A percentile compares a stretch with the other conserved stretches of the same genome.
phyloP scores from a whole-genome alignment of 257 asterid species.

The Lithospermum erythrorhizon region DNA sequence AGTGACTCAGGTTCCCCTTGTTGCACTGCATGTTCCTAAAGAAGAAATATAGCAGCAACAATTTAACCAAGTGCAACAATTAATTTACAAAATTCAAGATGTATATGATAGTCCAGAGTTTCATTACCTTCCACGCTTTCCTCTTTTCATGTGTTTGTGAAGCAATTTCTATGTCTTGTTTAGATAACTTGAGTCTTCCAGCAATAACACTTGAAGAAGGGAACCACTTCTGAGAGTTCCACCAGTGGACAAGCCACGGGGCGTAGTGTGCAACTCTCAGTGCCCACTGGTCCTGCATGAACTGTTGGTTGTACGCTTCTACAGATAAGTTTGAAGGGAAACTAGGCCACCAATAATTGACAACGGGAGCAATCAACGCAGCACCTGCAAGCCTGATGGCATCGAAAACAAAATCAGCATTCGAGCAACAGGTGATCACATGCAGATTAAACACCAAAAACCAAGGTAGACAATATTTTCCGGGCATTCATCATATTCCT shows the following conservation, averaged over 20 bases:
- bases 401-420: neutral
- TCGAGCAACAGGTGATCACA: neutral
- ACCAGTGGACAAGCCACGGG: constrained; percentile 58
- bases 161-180: constrained; percentile 32
- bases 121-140: constrained; percentile 24
- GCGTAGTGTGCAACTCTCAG: constrained; percentile 48
- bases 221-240: constrained; percentile 61
- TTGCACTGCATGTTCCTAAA: constrained; percentile 38
- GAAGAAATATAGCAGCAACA: neutral
- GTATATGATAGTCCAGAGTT: neutral
- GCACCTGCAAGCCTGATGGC: constrained; percentile 47
- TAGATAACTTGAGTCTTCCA: constrained; percentile 26
- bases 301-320: constrained; percentile 38
- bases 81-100: neutral
- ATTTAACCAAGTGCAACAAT: neutral
- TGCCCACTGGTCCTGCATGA: constrained; percentile 44
- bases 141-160: constrained; percentile 5
- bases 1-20: constrained; percentile 56
- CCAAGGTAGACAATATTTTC: too few species aligned
- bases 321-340: constrained; percentile 35
- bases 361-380: constrained; percentile 37
- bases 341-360: constrained; percentile 64
- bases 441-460: neutral
- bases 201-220: constrained; percentile 38
- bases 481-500: neutral